phyloP scores from a whole-genome alignment of 179 eudicot genomes.

The Sideroxylon spinosum region DNA sequence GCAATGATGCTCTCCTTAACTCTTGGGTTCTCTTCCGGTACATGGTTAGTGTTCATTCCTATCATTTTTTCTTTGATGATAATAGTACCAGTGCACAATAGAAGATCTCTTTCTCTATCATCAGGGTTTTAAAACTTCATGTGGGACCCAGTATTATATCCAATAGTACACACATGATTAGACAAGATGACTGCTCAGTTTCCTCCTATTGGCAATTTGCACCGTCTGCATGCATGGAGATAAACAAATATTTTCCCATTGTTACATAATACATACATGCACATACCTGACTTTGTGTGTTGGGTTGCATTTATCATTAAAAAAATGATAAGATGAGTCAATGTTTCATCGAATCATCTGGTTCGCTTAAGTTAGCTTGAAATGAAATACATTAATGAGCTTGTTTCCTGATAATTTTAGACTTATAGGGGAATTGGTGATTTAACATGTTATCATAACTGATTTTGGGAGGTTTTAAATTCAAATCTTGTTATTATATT shows the following conservation, averaged over 20 bases:
- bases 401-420: too few species aligned
- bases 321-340: not conserved
- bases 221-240: not conserved
- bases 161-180: not conserved
- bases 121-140: too few species aligned
- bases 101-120: not conserved
- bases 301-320: too few species aligned
- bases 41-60: constrained; percentile 43
- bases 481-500: too few species aligned
- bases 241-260: not conserved
- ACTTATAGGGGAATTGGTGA: too few species aligned
- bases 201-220: not conserved
- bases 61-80: not conserved
- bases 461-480: too few species aligned
- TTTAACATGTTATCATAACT: too few species aligned
- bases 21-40: constrained; percentile 80
- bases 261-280: not conserved
- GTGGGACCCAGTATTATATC: not conserved
- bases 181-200: not conserved
- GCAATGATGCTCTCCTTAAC: constrained; percentile 70
- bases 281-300: too few species aligned
- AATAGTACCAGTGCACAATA: not conserved
- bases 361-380: too few species aligned
- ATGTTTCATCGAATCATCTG: not conserved
- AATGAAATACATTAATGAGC: too few species aligned